Base-by-base conservation (phyloP, 768 basidiomycete genomes). In the Glaciozyma martinii region DNA sequence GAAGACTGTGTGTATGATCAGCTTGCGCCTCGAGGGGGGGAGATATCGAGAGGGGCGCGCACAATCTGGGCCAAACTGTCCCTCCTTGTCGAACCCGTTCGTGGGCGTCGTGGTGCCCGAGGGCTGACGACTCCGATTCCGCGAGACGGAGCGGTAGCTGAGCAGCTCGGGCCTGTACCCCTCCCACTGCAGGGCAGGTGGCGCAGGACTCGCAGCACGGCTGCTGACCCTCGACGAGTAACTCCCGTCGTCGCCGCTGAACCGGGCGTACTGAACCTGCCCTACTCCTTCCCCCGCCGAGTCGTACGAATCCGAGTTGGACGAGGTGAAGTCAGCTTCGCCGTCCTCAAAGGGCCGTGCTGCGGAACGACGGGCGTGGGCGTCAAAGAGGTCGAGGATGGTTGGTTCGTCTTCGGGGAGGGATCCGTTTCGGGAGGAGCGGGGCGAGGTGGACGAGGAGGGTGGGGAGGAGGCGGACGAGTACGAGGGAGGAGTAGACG, bases 291-390 rank as follows among this genome's bases (percentile, higher is more conserved):
- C 68, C 9, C 15, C 23, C 2, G 64, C 59, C 55, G 68, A 69
- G 49, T 69, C 68, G 61, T 68, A 68, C 27, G 61, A 44, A 27
- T 68, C 67, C 9, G 67, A 68, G 40, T 33, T 65, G 37, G 60
- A 5, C 10, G 47, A 44, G 29, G 56, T 49, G 60, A 44, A 46
- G 30, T 42, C 55, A 5, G 25, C 21, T n/a, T 56, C 56, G 42
- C 25, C n/a, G 44, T 62, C 61, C 5, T 61, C 60, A 6, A 27
- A 25, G 13, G 50, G 50, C 16, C 46, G 15, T 47, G 23, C 46
- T 25, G 30, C 27, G 27, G 50, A 52, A 29, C 27, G 50, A 16
- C 27, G 50, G 18, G 50, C 50, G 19, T 30, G 50, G 13, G 27
- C 50, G 12, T 27, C 15, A 13, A 40, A 40, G 37, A 40, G 37